Evolutionary conservation across 2,329 filamentous ascomycete species (phyloP).

Genomic region (Tolypocladium cylindrosporum): DNA sequence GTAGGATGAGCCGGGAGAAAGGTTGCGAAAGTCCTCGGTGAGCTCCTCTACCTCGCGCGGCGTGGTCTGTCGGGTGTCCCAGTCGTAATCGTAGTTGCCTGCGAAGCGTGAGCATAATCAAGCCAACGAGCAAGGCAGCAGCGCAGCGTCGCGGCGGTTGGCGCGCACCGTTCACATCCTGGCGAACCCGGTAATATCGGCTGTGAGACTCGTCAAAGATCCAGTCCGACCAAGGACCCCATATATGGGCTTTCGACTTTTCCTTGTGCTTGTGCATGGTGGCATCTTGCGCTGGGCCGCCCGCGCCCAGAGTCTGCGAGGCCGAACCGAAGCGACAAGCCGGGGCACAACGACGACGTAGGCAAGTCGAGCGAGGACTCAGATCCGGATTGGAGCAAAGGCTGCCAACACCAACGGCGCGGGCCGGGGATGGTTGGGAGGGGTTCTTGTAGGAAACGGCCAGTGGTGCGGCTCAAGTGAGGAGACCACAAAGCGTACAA

Average conservation of each 20-base stretch:
- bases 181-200: constrained; percentile 14
- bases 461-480: constrained; percentile 3
- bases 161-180: constrained; percentile 13
- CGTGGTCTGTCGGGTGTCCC: constrained; percentile 5
- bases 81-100: constrained; percentile 12
- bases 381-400: not conserved
- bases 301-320: constrained; percentile 1
- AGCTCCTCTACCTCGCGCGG: constrained; percentile 4
- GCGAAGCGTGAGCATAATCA: not conserved
- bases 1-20: constrained; percentile 4
- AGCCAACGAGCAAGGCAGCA: not conserved
- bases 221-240: constrained; percentile 18
- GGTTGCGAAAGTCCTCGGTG: constrained; percentile 3
- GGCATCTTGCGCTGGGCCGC: constrained; percentile 13
- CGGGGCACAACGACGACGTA: not conserved
- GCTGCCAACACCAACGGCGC: not conserved
- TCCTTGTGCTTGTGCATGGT: constrained; percentile 18
- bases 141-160: not conserved
- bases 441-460: constrained; percentile 6
- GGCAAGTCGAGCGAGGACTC: not conserved
- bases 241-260: constrained; percentile 14
- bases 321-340: not conserved
- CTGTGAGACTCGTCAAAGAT: constrained; percentile 9
- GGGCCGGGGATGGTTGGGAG: constrained; percentile 3
- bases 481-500: not conserved